Conservation (phyloP, 768 basidiomycete species). For the Mycena maculata region DNA sequence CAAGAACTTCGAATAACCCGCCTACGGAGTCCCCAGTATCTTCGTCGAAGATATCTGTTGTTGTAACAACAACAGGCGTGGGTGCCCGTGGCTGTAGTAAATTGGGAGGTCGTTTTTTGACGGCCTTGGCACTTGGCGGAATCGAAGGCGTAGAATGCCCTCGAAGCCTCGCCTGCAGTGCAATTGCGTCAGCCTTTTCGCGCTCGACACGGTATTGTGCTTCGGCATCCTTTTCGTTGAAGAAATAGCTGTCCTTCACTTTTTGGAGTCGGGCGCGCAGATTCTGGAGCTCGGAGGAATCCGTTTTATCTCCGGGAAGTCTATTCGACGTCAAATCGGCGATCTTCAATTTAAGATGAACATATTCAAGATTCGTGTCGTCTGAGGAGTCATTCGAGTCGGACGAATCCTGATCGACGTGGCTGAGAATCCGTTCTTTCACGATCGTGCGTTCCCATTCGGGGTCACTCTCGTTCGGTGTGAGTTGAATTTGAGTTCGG, state of each 20-base stretch:
- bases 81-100: conserved; percentile 18
- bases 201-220: conserved; percentile 65
- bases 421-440: conserved; percentile 36
- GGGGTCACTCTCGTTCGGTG: conserved; percentile 26
- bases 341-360: conserved; percentile 68
- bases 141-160: conserved; percentile 28
- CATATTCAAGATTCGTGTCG: conserved; percentile 73
- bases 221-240: conserved; percentile 76
- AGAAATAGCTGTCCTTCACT: conserved; percentile 73
- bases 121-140: conserved; percentile 1
- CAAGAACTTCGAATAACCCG: conserved; percentile 81
- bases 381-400: conserved; percentile 50
- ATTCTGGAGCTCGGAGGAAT: conserved; percentile 46
- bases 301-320: conserved; percentile 40
- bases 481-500: conserved; percentile 13
- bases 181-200: conserved; percentile 56
- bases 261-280: conserved; percentile 59
- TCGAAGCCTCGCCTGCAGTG: conserved; percentile 57
- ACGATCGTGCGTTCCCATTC: conserved; percentile 30
- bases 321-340: conserved; percentile 55
- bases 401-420: conserved; percentile 36
- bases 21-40: conserved; percentile 61
- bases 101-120: conserved; percentile 26
- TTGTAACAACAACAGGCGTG: background rate
- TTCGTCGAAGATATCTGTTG: conserved; percentile 63